Percentiles rank a stretch among this genome's conserved stretches.
Evolutionary conservation across 345 rosid genomes (phyloP).

Genomic region (Garcia nutans): DNA sequence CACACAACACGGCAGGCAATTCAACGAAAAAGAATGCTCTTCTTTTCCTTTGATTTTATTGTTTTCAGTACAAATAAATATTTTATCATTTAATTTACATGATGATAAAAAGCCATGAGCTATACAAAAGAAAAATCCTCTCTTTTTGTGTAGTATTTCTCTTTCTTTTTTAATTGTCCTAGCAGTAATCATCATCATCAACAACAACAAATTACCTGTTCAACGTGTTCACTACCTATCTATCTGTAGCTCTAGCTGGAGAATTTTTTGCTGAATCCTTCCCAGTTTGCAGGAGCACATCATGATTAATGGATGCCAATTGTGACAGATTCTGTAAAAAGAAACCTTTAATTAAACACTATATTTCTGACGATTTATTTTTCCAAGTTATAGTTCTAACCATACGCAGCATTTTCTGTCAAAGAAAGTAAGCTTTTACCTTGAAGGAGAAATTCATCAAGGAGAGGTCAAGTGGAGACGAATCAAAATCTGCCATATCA

Average conservation of each 20-base stretch:
- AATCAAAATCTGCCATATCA: conserved; percentile 52
- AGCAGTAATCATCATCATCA: background rate
- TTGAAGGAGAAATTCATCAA: conserved; percentile 75
- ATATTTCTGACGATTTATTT: too few relatives aligned
- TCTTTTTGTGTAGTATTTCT: background rate
- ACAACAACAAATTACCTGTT: background rate
- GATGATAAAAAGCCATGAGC: conserved; percentile 8
- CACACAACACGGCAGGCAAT: background rate
- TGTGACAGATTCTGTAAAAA: conserved; percentile 71
- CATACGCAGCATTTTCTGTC: too few relatives aligned
- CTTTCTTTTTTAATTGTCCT: background rate
- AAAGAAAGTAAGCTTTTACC: conserved; percentile 37
- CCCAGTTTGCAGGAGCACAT: conserved; percentile 57
- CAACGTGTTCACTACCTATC: background rate
- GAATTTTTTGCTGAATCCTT: conserved; percentile 55
- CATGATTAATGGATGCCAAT: conserved; percentile 76
- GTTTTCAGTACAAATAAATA: conserved; percentile 1
- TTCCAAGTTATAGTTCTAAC: too few relatives aligned
- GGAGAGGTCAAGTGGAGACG: conserved; percentile 46
- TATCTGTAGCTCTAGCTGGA: conserved; percentile 40
- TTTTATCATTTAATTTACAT: conserved; percentile 9
- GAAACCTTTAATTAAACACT: background rate
- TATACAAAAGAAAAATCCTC: too few relatives aligned
- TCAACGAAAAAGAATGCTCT: background rate
- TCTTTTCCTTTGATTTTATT: conserved; percentile 4